A percentile compares a stretch with the other conserved stretches of the same genome.
These are phyloP conservation scores for Myrica gale DNA, from an alignment of 306 rosid genomes.

Conservation along the genomic window DNA sequence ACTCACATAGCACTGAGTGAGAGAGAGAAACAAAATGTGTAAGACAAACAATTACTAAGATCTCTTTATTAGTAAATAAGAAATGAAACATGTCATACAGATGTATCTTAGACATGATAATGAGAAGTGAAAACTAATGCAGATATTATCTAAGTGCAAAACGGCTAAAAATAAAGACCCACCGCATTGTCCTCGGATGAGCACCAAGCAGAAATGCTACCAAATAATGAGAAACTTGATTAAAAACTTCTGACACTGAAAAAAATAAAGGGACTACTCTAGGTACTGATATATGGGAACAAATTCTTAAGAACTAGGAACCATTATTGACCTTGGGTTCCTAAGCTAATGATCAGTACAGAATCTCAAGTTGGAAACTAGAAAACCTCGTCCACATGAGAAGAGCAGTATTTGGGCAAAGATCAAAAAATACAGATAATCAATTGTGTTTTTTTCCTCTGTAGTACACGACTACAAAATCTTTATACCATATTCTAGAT, in stretches of 20 bases:
- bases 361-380: background rate
- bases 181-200: background rate
- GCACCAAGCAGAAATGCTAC: background rate
- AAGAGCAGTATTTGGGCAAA: background rate
- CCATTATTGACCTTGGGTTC: background rate
- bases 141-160: background rate
- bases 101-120: background rate
- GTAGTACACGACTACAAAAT: background rate
- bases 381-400: background rate
- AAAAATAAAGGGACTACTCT: background rate
- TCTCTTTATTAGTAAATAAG: background rate
- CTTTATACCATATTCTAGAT: background rate
- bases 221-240: background rate
- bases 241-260: background rate
- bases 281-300: background rate
- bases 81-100: background rate
- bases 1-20: background rate
- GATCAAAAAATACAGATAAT: background rate
- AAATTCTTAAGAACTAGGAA: background rate
- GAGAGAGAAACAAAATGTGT: background rate
- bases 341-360: background rate
- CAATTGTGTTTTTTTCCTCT: background rate
- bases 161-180: background rate
- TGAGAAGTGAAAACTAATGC: background rate
- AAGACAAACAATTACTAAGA: background rate